These are phyloP conservation scores for Cryptococcus deneoformans DNA, from an alignment of 1,284 basidiomycete genomes.

Conservation along the genomic window DNA sequence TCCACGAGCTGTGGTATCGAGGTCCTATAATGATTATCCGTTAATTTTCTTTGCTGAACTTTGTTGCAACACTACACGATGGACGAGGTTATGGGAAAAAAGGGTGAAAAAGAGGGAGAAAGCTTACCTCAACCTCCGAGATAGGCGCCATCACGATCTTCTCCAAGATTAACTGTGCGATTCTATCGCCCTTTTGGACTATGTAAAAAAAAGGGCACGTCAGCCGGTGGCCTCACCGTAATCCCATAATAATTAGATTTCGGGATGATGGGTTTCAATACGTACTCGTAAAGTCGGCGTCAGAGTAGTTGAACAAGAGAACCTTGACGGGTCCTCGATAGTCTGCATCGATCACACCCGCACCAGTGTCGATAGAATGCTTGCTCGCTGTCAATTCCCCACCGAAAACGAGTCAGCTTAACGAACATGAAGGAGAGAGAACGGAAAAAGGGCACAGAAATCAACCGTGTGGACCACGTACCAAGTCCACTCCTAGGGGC, in stretches of 20 bases:
- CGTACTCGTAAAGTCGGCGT: conserved; percentile 81
- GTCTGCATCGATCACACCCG: conserved; percentile 96
- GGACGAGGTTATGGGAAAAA: too few species aligned
- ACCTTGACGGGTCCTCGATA: conserved; percentile 92
- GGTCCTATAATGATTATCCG: conserved; percentile 55
- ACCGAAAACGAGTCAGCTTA: not conserved
- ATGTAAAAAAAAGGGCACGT: not conserved
- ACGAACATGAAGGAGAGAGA: not conserved
- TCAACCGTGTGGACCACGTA: conserved; percentile 43
- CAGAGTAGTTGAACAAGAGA: conserved; percentile 87
- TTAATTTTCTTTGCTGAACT: not conserved
- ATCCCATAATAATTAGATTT: too few species aligned
- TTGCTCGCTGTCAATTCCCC: conserved; percentile 69
- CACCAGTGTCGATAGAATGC: conserved; percentile 96
- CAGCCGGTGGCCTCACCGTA: not conserved
- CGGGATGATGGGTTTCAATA: conserved; percentile 8
- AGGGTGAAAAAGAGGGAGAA: not conserved
- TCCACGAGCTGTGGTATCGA: conserved; percentile 82
- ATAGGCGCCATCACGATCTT: conserved; percentile 84
- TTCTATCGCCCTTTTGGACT: conserved; percentile 90
- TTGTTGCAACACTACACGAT: not conserved
- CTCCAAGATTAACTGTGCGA: conserved; percentile 95
- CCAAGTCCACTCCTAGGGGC: conserved; percentile 96
- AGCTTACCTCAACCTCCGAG: conserved; percentile 74
- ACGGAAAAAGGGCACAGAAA: not conserved